Base-by-base conservation (phyloP, 306 rosid genomes). In the Sechiopsis laciniata region DNA sequence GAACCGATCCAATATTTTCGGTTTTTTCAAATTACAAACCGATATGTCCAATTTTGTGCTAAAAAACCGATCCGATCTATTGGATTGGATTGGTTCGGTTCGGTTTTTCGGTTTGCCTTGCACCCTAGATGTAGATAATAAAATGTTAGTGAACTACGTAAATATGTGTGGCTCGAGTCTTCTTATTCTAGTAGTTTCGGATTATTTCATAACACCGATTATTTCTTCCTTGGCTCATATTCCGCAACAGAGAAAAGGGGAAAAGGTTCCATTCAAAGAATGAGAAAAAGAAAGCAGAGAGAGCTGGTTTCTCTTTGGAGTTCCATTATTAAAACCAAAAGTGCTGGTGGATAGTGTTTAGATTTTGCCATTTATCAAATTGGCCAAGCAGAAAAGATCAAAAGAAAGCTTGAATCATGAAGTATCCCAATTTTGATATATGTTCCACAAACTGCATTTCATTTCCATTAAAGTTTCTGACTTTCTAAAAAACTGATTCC, bases 331-430 rank as follows among this genome's bases (percentile, higher is more conserved):
- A 8, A n/a, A 64, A 11, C 24, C 7, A 40, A 58, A 64, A 64
- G 72, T 13, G 35, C 0, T 11, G 54, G 54, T 10, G n/a, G 16
- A 64, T 8, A 62, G 50, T 65, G 55, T 64, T 64, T 4, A 53
- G 54, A 65, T 37, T 42, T 65, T 65, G 50, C n/a, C 15, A 65
- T 42, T 15, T 45, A 65, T 46, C 10, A 46, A 48, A n/a, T 45
- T 67, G 72, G 72, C 19, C 52, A 64, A 65, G 29, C 71, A 66
- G 55, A 45, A 46, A 66, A 66, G 72, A 66, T 50, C 5, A 11
- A 50, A 50, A 50, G 53, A 13, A 50, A 50, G 53, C 5, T 50
- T 48, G 53, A 2, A 48, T 48, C 15, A 48, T 48, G 14, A 48
- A 48, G 46, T 7, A 46, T 10, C 55, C 55, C 55, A 45, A 67